Base-by-base conservation (phyloP, 768 basidiomycete species). In the Cyclocybe cylindracea region DNA sequence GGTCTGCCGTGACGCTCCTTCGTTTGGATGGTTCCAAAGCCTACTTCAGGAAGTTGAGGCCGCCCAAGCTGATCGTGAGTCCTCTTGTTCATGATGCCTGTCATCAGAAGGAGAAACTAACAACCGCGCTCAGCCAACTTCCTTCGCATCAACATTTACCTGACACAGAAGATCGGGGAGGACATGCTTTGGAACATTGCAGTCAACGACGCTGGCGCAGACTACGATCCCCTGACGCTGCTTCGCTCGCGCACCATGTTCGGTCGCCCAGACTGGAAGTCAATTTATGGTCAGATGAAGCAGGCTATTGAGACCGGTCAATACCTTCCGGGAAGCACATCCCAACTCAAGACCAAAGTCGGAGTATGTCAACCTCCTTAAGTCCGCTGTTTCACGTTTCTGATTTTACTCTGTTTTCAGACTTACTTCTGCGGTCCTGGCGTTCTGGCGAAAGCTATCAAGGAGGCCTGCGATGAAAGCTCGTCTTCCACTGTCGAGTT, bases 11-110 rank as follows among this genome's bases (percentile, higher is more conserved):
- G 91, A 94, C 59, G 85, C 89, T n/a, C 91, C 91, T n/a, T 91
- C 90, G n/a, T 94, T 97, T 62, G 94, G 92, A 61, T 97, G 94
- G 94, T 96, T 98, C 82, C 91, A 95, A 68, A 85, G 80, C 54
- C 73, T 97, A 46, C 77, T 97, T 53, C 87, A 88, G 62, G 87
- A 94, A 66, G 86, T 97, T 41, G 94, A 97, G 67, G 84, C 83
- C 44, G 88, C 90, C 40, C 93, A 94, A 65, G 84, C 85, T 34
- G 91, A 94, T 76, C 89, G 92, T 93, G 65, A 77, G 90, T 10
- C 19, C 39, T 45, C 8, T 33, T 39, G 13, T 34, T 44, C 31
- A 32, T n/a, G 33, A 18, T 1, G 45, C 36, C 34, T 37, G 49
- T 16, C 5, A 18, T 37, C 10, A 14, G 19, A 45, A 39, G 44